Evolutionary conservation across 805 yeast species (phyloP), one percentile per base, ranked within the genome.

Genomic region (Scheffersomyces lignosus): DNA sequence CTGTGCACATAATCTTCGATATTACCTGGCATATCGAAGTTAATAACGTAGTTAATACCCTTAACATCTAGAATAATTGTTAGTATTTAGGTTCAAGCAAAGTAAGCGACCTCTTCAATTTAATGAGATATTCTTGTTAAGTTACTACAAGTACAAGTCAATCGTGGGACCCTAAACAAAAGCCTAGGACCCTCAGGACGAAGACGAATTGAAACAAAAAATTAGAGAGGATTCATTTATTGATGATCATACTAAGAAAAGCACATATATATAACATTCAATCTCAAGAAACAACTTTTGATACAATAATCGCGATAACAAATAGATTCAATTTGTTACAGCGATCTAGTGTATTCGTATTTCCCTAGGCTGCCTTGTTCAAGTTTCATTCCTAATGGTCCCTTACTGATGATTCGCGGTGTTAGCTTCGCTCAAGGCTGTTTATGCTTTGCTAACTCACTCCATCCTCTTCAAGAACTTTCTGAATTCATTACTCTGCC

Each of bases 1-100:
- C 99, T 82, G 68, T 91, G 99, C 47, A 91, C 97, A 65, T 91
- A 91, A 73, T 93, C 98, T 76, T 93, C 99, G 61, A 90, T 87
- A 71, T 91, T 91, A 68, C 87, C 89, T 60, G 99, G 98, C 90
- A 91, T 91, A 67, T 91, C 98, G 60, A 78, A 88, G 81, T 93
- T 93, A 64, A 93, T 77, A 44, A 93, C 99, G 57, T 74, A 81
- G 54, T 90, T 84, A 63, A 93, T 87, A 66, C 97, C 99, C 77
- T 93, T 93, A 69, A 93, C 99, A 73, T 93, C 99, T 90, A 65
- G 37, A 56, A 36, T 26, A 22, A 16, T 33, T 18, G 70, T 64
- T 63, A 63, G 69, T 66, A 62, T 20, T 13, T 7, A 20, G 24
- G 7, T 20, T n/a, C n/a, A n/a, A n/a, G n/a, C n/a, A n/a, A n/a